Base-by-base conservation (phyloP, 2,329 filamentous ascomycete genomes). In the Colletotrichum lupini region DNA sequence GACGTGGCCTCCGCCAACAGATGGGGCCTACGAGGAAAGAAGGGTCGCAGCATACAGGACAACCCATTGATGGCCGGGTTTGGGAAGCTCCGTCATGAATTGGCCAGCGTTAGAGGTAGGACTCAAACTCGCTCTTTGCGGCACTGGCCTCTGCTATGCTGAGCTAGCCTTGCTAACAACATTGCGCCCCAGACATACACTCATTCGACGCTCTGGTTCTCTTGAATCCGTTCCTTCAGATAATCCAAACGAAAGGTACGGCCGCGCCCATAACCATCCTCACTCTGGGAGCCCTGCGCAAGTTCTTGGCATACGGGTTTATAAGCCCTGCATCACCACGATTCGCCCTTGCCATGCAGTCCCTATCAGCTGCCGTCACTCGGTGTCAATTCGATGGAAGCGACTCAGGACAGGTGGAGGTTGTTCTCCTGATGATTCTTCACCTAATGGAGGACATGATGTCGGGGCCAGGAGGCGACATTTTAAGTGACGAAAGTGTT, bases 401-500 rank as follows among this genome's bases (percentile, higher is more conserved):
- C 81, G 97, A 99, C 81, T 95, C 95, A 22, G 92, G 95, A 0
- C 95, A 97, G 74, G 97, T 98, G 79, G 97, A 99, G 83, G 95
- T 98, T 66, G 97, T 99, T 16, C 88, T 98, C 67, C 86, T 98
- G 68, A 93, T 97, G 84, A 98, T 99, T 78, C 84, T 99, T 73
- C 97, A 98, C 80, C 89, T 99, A 59, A 99, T 99, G 97, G 97
- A 99, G 83, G 94, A 95, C 79, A 98, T 99, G 93, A 92, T 99
- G 78, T 97, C 95, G 19, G 94, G 97, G 0, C 94, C 95, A 0
- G 95, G 96, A 35, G 97, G 97, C 49, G 93, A 97, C 76, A 91
- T 98, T 12, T 86, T 99, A n/a, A 97, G 96, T 72, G 97, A 99
- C 79, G 96, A 98, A 84, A 98, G 96, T 80, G 95, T 99, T 12